Base-by-base conservation (phyloP, 148 eudicot genomes). In the Nepenthes gracilis region DNA sequence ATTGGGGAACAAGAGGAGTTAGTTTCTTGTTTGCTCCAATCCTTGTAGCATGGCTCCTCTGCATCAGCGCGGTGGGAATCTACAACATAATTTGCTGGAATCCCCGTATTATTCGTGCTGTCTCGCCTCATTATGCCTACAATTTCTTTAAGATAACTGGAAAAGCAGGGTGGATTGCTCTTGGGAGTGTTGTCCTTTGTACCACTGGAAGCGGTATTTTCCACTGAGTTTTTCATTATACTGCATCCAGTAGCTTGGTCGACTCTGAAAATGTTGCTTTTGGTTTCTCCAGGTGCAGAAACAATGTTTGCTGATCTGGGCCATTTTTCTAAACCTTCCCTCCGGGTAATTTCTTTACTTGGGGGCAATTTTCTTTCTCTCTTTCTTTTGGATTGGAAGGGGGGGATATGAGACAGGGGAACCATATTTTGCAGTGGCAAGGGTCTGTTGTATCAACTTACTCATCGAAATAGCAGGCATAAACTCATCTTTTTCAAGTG, bases 291-390 rank as follows among this genome's bases (percentile, higher is more conserved):
- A 83, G 88, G 90, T 14, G 78, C 72, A 4, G 90, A 85, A 75
- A 75, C 90, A 5, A 81, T 85, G 86, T 85, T 85, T 77, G 86
- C 90, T 69, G 90, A 81, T 73, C 66, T 85, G 47, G 90, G 86
- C 2, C 90, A 85, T 65, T 85, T 85, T 45, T 79, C 90, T 15
- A 68, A 72, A n/a, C 58, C 71, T 40, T 80, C 90, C 57, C 74
- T 85, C 23, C 77, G 81, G 84, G 87, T 83, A 72, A 55, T 12
- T n/a, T 3, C 45, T 12, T 49, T 1, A 11, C 15, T 6, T 49
- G 15, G 54, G 47, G n/a, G 23, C 23, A 23, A 23, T 23, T 23
- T 0, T 23, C 23, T 23, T 23, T 23, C 23, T 23, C 23, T 23
- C 0, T 23, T 23, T 23, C 0, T 23, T 23, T 23, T 0, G 23